Evolutionary conservation across 805 yeast species (phyloP).

Genomic region (Ogataea saltuana): DNA sequence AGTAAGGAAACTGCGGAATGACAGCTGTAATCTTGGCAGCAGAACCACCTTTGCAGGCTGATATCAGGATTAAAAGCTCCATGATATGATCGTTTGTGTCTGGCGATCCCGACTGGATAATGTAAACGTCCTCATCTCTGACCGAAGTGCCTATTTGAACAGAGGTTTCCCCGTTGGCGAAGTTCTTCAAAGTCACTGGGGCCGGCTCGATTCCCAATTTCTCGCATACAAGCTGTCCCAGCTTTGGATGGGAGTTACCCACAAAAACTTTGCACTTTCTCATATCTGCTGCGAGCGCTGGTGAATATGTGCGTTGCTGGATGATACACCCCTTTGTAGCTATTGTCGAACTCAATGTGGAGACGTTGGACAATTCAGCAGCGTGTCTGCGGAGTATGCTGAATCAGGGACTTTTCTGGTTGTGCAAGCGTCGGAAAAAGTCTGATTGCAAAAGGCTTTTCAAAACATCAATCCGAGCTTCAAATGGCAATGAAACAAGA

Average conservation of each 20-base stretch:
- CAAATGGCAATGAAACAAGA: too few species aligned
- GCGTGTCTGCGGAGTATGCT: too few species aligned
- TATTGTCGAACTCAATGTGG: not conserved
- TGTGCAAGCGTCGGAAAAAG: too few species aligned
- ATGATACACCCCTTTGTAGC: not conserved
- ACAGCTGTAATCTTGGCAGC: slow-evolving; percentile 98
- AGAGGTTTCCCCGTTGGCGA: slow-evolving; percentile 96
- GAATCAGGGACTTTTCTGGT: too few species aligned
- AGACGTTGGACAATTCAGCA: too few species aligned
- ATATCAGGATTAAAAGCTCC: slow-evolving; percentile 90
- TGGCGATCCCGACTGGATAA: slow-evolving; percentile 89
- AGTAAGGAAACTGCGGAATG: slow-evolving; percentile 95
- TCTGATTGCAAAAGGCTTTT: too few species aligned
- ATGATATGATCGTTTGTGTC: slow-evolving; percentile 88
- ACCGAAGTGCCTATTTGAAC: slow-evolving; percentile 94
- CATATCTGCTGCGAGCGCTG: slow-evolving; percentile 49
- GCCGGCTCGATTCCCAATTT: slow-evolving; percentile 92
- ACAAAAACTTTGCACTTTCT: slow-evolving; percentile 96
- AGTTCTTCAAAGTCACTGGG: slow-evolving; percentile 85
- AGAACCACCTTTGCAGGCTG: slow-evolving; percentile 97
- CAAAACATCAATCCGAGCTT: too few species aligned
- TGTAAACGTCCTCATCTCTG: slow-evolving; percentile 95
- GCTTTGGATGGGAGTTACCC: slow-evolving; percentile 94
- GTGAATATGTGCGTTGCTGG: not conserved
- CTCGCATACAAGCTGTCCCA: slow-evolving; percentile 88